phyloP scores from a whole-genome alignment of 2,329 filamentous ascomycete genomes.

The Colletotrichum godetiae region DNA sequence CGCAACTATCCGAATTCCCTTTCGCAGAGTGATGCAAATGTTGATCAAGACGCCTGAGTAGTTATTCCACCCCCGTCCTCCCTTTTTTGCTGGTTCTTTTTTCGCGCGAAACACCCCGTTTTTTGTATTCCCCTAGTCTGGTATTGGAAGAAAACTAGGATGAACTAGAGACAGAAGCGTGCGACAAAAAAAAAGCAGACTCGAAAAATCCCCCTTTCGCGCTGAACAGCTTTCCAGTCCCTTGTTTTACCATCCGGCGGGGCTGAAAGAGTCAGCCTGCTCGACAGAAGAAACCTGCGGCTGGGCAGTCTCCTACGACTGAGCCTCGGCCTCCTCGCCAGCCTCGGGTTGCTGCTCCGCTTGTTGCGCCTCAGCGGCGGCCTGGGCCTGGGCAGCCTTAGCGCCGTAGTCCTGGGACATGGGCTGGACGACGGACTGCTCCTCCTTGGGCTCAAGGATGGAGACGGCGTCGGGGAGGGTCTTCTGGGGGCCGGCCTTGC shows the following conservation, averaged over 20 bases:
- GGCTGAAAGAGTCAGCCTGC: conserved; percentile 18
- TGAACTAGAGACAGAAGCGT: conserved; percentile 15
- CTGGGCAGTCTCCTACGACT: conserved; percentile 54
- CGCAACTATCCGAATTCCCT: conserved; percentile 38
- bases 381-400: conserved; percentile 78
- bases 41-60: conserved; percentile 40
- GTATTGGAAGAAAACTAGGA: conserved; percentile 22
- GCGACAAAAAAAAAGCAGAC: conserved; percentile 7
- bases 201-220: neutral
- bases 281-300: conserved; percentile 25
- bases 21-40: conserved; percentile 40
- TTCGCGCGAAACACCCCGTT: conserved; percentile 24
- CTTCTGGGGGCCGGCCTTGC: conserved; percentile 98
- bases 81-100: conserved; percentile 25
- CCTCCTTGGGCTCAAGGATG: conserved; percentile 99
- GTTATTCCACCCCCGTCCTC: conserved; percentile 37
- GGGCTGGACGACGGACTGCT: conserved; percentile 93
- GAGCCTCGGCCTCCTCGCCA: conserved; percentile 65
- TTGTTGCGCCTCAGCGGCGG: conserved; percentile 71
- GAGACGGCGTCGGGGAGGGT: conserved; percentile 97
- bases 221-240: neutral
- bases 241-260: neutral
- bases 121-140: conserved; percentile 21
- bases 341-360: conserved; percentile 64
- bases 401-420: conserved; percentile 99